Evolutionary conservation across 2,329 filamentous ascomycete genomes (phyloP), one percentile per base, ranked within the genome.

Genomic region (Orbilia javanica): DNA sequence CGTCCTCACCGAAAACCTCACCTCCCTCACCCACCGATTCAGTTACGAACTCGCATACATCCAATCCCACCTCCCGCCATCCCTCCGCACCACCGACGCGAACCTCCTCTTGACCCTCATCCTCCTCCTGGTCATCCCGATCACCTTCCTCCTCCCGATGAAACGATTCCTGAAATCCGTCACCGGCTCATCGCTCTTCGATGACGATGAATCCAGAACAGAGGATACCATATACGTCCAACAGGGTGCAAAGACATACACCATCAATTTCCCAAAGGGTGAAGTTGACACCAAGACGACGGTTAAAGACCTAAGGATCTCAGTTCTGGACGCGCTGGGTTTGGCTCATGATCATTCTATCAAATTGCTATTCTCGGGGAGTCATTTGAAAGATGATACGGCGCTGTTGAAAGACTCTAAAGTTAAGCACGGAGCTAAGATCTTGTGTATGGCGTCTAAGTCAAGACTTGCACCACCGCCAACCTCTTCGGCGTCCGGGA

Each of bases 401-500:
- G 79, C 60, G 22, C 79, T 76, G 8, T 64, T 82, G 48, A 62
- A 42, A 8, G 76, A 63, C 18, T 72, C 80, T 13, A 80, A 79
- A 2, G 76, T 82, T 42, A 78, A 79, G 50, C 80, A 80, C 29
- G 80, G 72, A 10, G 71, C 79, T 1, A 80, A 79, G 48, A 75
- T 82, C 29, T 72, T 82, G 8, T 77, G 79, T 60, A 80, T 82
- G 64, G 79, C 78, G 29, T 79, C 79, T 2, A 67, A 79, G 15
- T 53, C 39, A n/a, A 65, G 39, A 2, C 53, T 57, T 29, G 66
- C 64, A 42, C 62, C 72, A 15, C 27, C 70, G 27, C 22, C 31
- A 10, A 34, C 31, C 1, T 10, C 39, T 4, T 36, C 36, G 1
- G 36, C 85, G 34, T 62, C 84, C 8, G 83, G 84, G 15, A 82